Evolutionary conservation across 1,284 basidiomycete species (phyloP).

Genomic region (Trichosporon sp.): DNA sequence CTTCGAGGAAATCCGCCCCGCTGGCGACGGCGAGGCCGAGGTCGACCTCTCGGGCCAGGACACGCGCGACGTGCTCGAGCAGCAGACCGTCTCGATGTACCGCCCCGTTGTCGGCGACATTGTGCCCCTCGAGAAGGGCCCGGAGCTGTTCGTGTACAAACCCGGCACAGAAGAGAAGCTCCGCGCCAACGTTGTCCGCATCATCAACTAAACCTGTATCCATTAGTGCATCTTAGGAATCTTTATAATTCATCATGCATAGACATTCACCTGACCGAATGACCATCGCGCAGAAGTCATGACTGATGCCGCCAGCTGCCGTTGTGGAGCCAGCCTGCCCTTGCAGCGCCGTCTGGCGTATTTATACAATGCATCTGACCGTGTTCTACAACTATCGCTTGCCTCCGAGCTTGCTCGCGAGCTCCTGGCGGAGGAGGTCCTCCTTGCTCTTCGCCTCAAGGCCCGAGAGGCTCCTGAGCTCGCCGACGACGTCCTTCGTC

Average conservation of each 20-base stretch:
- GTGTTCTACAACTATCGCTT: conserved; percentile 20
- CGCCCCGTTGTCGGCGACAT: conserved; percentile 30
- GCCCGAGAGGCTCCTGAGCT: conserved; percentile 80
- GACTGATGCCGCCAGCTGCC: no score
- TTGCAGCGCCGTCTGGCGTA: no score
- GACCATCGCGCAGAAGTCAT: no score
- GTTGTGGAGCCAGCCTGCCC: no score
- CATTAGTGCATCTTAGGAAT: neutral
- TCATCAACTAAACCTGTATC: conserved; percentile 10
- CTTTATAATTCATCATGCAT: neutral
- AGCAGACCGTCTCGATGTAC: conserved; percentile 34
- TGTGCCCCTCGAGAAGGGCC: conserved; percentile 41
- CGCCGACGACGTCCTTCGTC: conserved; percentile 89
- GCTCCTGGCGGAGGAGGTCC: conserved; percentile 83
- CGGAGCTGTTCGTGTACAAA: conserved; percentile 31
- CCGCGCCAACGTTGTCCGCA: conserved; percentile 4
- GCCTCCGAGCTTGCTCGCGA: conserved; percentile 61
- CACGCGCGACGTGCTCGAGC: conserved; percentile 45
- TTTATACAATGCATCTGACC: conserved; percentile 19
- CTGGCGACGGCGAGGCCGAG: conserved; percentile 42
- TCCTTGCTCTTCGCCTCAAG: conserved; percentile 76
- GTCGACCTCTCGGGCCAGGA: conserved; percentile 45
- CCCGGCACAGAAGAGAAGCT: neutral
- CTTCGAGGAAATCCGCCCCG: conserved; percentile 31
- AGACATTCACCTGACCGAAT: no score